Base-by-base conservation (phyloP, 495 filamentous ascomycete genomes). In the Opeltia flavorubescens region DNA sequence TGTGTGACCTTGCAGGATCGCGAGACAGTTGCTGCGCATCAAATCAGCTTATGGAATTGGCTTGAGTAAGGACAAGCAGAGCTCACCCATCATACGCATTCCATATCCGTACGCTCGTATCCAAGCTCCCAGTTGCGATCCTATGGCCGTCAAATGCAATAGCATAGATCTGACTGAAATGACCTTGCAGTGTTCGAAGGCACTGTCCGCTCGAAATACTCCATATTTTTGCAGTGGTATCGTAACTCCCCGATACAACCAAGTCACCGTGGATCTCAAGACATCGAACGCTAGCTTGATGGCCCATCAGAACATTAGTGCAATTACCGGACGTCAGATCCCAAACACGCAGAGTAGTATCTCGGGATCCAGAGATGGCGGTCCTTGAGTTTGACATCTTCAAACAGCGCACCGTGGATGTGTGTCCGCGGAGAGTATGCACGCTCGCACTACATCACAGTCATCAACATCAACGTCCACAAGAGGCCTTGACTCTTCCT, bases 151-250 rank as follows among this genome's bases (percentile, higher is more conserved):
- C 91, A 61, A 95, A 98, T 0, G 91, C 89, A 57, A 98, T 94
- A 9, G 91, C 93, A 57, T 98, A 98, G 46, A 98, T 98, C 56
- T 98, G 91, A 60, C 91, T 96, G 65, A 95, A 96, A 66, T 98
- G 91, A 0, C 91, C 91, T n/a, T 76, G 78, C 21, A 98, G 69
- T 4, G 86, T 95, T 28, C 89, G 76, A 26, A 95, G 65, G 59
- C 89, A 96, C 51, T 84, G 77, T 8, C 91, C 93, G 61, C 94
- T 83, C 2, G 84, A 86, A 23, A 98, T 95, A 56, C 84, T 95
- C 91, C 91, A 98, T 39, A 98, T 88, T 51, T 86, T 85, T 11
- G 91, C 91, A 2, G 86, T 94, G 2, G 91, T 95, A 55, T 98
- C 91, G 59, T 98, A 98, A 61, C 87, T 94, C 24, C 91, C 91